Evolutionary conservation across 352 stramenopile genomes (phyloP).

Genomic region (Phytophthora pisi): DNA sequence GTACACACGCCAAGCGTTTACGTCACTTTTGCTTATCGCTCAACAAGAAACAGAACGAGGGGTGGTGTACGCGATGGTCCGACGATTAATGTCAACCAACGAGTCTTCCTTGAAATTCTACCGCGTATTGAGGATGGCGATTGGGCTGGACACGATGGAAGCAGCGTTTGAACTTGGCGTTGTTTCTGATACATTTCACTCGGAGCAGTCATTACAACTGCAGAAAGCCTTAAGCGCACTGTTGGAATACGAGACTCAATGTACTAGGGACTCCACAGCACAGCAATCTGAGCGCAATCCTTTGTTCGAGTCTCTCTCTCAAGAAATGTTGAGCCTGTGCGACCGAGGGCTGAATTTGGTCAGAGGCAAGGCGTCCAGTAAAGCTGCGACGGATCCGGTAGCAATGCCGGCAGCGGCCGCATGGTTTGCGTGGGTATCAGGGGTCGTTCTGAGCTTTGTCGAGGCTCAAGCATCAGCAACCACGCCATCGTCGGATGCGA

Average conservation of each 20-base stretch:
- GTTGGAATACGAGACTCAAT: slow-evolving; percentile 18
- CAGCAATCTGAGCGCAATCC: slow-evolving; percentile 9
- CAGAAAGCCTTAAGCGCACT: slow-evolving; percentile 17
- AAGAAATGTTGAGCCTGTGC: slow-evolving; percentile 29
- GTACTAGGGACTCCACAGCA: not conserved
- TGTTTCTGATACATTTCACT: not conserved
- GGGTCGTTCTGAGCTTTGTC: slow-evolving; percentile 23
- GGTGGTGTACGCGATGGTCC: slow-evolving; percentile 26
- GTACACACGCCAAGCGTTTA: slow-evolving; percentile 40
- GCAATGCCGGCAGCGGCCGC: slow-evolving; percentile 9
- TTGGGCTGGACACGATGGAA: slow-evolving; percentile 40
- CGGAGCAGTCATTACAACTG: slow-evolving; percentile 20
- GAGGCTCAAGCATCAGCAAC: slow-evolving; percentile 8
- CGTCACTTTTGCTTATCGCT: slow-evolving; percentile 31
- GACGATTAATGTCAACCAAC: slow-evolving; percentile 19
- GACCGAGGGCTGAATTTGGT: slow-evolving; percentile 10
- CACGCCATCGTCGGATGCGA: not conserved
- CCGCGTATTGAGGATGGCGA: slow-evolving; percentile 29
- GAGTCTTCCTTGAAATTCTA: slow-evolving; percentile 23
- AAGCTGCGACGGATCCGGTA: slow-evolving; percentile 6
- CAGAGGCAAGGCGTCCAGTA: slow-evolving; percentile 9
- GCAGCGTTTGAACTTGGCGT: slow-evolving; percentile 10
- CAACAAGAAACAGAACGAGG: slow-evolving; percentile 3
- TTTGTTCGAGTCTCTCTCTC: slow-evolving; percentile 34
- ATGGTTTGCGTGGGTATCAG: slow-evolving; percentile 44